phyloP scores from a whole-genome alignment of 225 moss, liverwort and hornwort species.

The Takakia lepidozioides region DNA sequence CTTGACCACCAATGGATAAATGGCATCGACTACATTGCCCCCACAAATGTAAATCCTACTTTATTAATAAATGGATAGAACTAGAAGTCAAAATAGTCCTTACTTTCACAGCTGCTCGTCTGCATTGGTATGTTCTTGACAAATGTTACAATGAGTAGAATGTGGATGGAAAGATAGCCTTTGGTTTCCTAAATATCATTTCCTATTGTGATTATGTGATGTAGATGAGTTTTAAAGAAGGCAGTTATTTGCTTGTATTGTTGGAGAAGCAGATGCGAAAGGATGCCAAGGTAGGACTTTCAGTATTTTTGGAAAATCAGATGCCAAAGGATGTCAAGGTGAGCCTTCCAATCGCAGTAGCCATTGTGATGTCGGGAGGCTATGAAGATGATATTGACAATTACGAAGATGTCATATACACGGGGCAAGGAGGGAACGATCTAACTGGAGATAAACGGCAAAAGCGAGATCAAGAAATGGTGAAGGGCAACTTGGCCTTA shows the following conservation, averaged over 20 bases:
- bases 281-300: too few species aligned
- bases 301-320: not conserved
- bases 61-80: not conserved
- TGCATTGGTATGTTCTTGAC: not conserved
- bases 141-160: not conserved
- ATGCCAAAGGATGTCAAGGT: not conserved
- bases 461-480: constrained; percentile 50
- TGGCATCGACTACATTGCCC: constrained; percentile 56
- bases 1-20: constrained; percentile 52
- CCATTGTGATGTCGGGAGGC: constrained; percentile 63
- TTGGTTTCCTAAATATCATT: too few species aligned
- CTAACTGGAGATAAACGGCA: constrained; percentile 48
- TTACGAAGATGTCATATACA: constrained; percentile 50
- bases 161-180: too few species aligned
- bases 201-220: too few species aligned
- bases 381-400: constrained; percentile 68
- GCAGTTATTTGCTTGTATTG: too few species aligned
- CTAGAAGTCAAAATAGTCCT: too few species aligned
- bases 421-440: constrained; percentile 63
- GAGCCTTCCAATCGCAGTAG: constrained; percentile 36
- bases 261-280: too few species aligned
- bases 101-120: not conserved
- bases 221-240: too few species aligned
- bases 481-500: constrained; percentile 49
- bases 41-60: constrained; percentile 21